These are phyloP conservation scores for Vanrija sp. DNA, from an alignment of 1,284 basidiomycete species.

Conservation along the genomic window DNA sequence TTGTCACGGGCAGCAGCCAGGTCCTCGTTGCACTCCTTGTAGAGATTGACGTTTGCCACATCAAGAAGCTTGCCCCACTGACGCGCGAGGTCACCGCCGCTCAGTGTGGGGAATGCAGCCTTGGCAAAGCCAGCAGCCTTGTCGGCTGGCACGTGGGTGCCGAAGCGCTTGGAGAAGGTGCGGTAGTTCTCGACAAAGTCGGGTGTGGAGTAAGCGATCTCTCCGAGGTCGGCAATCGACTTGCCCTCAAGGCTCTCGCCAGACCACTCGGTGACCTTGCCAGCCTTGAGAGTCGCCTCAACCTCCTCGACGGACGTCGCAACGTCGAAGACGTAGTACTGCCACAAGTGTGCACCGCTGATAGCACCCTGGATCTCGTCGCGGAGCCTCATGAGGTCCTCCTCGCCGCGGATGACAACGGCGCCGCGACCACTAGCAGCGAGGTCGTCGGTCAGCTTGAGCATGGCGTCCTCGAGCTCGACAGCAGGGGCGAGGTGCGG, in stretches of 20 bases:
- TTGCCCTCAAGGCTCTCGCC: conserved; percentile 44
- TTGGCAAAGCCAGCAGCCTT: conserved; percentile 65
- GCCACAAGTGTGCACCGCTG: conserved; percentile 71
- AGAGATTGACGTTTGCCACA: conserved; percentile 79
- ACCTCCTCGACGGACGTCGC: conserved; percentile 47
- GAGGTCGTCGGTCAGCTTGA: conserved; percentile 71
- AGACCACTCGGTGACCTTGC: conserved; percentile 57
- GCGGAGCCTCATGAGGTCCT: conserved; percentile 67
- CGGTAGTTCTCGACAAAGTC: conserved; percentile 60
- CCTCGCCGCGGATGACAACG: conserved; percentile 55
- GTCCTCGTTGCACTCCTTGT: conserved; percentile 80
- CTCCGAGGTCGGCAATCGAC: conserved; percentile 64
- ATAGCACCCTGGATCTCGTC: conserved; percentile 61
- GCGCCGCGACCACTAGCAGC: conserved; percentile 67
- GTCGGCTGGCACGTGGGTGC: conserved; percentile 63
- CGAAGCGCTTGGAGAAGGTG: conserved; percentile 64
- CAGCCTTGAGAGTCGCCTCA: conserved; percentile 51
- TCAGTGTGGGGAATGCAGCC: conserved; percentile 53
- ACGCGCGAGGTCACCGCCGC: conserved; percentile 55
- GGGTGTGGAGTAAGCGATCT: conserved; percentile 55
- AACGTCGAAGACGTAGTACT: conserved; percentile 84
- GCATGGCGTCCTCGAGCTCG: conserved; percentile 77
- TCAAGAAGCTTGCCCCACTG: conserved; percentile 75
- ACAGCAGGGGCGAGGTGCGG: conserved; percentile 84
- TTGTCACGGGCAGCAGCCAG: conserved; percentile 67